These are phyloP conservation scores for Diplogelasinospora grovesii DNA, from an alignment of 495 filamentous ascomycete genomes.

Conservation along the genomic window DNA sequence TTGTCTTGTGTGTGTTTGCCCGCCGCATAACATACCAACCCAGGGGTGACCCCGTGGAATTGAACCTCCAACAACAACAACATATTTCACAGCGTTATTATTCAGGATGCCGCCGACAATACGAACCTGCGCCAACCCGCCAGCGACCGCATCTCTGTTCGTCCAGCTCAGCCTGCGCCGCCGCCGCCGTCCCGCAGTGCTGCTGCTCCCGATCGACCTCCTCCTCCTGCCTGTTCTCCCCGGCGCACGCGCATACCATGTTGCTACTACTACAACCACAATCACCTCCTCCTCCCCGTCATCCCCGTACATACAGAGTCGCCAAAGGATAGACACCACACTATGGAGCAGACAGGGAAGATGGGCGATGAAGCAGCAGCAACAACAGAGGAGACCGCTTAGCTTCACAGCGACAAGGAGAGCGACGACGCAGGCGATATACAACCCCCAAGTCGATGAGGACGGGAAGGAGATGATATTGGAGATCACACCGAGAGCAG, in stretches of 20 bases:
- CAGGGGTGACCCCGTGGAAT: slow-evolving; percentile 5
- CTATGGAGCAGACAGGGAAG: background rate
- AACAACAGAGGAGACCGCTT: slow-evolving; percentile 17
- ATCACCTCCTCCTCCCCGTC: background rate
- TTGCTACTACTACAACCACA: background rate
- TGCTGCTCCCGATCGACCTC: slow-evolving; percentile 25
- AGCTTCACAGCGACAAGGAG: slow-evolving; percentile 21
- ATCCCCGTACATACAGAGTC: background rate
- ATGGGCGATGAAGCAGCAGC: slow-evolving; percentile 3
- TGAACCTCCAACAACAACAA: background rate
- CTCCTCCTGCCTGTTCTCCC: slow-evolving; percentile 20
- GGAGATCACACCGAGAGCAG: slow-evolving; percentile 73
- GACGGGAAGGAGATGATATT: slow-evolving; percentile 77
- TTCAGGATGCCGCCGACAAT: slow-evolving; percentile 31
- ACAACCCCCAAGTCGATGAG: slow-evolving; percentile 64
- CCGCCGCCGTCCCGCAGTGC: slow-evolving; percentile 4
- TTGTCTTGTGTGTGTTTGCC: no score
- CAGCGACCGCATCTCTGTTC: slow-evolving; percentile 30
- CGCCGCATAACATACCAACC: slow-evolving; percentile 16
- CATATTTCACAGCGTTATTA: slow-evolving; percentile 6
- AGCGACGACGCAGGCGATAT: slow-evolving; percentile 40
- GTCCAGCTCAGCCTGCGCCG: slow-evolving; percentile 32
- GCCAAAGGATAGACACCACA: no score
- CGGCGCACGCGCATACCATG: slow-evolving; percentile 1
- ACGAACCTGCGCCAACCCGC: slow-evolving; percentile 28